Evolutionary conservation across 768 basidiomycete genomes (phyloP), one percentile per base, ranked within the genome.

Genomic region (Lentinus brumalis): DNA sequence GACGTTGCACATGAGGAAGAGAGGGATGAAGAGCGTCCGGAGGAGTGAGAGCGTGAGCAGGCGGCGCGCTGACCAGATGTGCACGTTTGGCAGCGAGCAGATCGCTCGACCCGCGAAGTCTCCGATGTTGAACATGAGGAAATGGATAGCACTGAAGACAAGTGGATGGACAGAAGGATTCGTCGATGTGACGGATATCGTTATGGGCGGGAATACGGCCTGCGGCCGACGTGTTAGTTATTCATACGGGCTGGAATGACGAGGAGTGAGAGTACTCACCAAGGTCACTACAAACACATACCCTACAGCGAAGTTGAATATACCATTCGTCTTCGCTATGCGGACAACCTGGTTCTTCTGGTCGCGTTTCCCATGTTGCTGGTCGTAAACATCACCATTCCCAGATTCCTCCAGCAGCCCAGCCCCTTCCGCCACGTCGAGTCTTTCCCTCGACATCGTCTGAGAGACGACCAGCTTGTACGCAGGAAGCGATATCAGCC

Each of bases 1-100:
- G 44, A 96, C 75, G 70, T 97, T 97, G 80, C 94, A 96, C 75
- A 89, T 79, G n/a, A 96, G 80, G 74, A 96, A 89, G 44, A 95
- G 68, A 32, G 93, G 93, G 50, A 97, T 84, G 76, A 96, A 96
- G 38, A 94, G 68, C 2, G 87, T 89, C 56, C 95, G 86, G 4
- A 84, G 73, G 44, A 90, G 70, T 15, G 93, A 88, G 29, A 92
- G 74, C 6, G 71, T 68, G 15, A 93, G 71, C 41, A 96, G 81
- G 38, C 81, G 81, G 26, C 77, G 80, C 5, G 84, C 82, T 4
- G 86, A 86, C 86, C 91, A 94, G 54, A 94, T 76, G 35, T 87
- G 73, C 21, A 94, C 73, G 8, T 71, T 70, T 6, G 88, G 87
- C 66, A 86, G 79, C 5, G 88, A 83, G 71, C 89, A 92, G 62